Evolutionary conservation across 192 early-diverging fungal species (phyloP).

Genomic region (Diversispora epigaea): DNA sequence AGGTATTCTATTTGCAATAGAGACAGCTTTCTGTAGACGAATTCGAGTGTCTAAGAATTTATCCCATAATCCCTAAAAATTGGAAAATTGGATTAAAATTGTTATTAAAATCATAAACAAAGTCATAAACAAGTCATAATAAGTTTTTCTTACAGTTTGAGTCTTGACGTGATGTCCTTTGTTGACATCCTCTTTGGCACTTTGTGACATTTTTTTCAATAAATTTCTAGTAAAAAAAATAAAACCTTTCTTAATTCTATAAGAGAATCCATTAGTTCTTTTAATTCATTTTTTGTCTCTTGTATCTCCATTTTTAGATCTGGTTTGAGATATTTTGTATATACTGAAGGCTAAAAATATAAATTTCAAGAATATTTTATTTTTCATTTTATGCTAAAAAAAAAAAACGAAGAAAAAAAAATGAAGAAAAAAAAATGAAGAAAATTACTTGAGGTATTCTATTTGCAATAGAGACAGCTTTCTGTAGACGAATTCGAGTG

Average conservation of each 20-base stretch:
- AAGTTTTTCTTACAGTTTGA: constrained; percentile 74
- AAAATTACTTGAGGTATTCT: constrained; percentile 66
- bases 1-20: constrained; percentile 79
- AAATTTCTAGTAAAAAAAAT: constrained; percentile 51
- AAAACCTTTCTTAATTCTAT: constrained; percentile 41
- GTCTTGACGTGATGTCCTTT: constrained; percentile 88
- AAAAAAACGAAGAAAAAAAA: constrained; percentile 43
- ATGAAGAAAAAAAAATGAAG: constrained; percentile 41
- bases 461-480: constrained; percentile 72
- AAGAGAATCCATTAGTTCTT: constrained; percentile 42
- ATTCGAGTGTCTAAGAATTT: constrained; percentile 82
- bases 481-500: constrained; percentile 84
- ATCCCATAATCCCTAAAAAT: constrained; percentile 71
- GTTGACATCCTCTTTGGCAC: constrained; percentile 75
- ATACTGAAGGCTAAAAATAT: constrained; percentile 27
- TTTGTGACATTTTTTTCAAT: constrained; percentile 72
- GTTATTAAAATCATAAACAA: not conserved
- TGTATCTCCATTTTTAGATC: constrained; percentile 34
- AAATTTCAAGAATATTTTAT: too few species aligned
- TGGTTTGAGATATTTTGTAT: constrained; percentile 25
- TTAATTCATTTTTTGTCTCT: constrained; percentile 35
- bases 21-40: constrained; percentile 76
- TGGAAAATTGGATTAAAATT: not conserved
- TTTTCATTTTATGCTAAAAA: constrained; percentile 3
- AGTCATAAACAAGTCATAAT: not conserved